A percentile compares a stretch with the other conserved stretches of the same genome.
These are phyloP conservation scores for Cercospora nicotianae DNA, from an alignment of 2,329 filamentous ascomycete genomes.

Conservation along the genomic window DNA sequence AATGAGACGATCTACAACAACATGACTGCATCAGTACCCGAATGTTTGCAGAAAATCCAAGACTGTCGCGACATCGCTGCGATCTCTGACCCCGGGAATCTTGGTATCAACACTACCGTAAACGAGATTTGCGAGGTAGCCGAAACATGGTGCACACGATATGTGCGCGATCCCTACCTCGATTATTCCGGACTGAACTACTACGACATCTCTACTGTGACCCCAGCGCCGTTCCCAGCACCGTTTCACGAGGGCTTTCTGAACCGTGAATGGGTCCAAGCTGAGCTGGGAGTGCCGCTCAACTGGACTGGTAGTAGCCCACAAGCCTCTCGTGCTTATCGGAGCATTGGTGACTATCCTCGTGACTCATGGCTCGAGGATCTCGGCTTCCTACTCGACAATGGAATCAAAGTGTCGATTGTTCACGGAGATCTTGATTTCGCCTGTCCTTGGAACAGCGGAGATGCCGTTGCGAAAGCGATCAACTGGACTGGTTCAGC, in stretches of 20 bases:
- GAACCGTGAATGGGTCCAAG: constrained; percentile 46
- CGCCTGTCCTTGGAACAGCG: constrained; percentile 32
- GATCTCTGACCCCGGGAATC: constrained; percentile 52
- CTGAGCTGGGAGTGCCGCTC: constrained; percentile 49
- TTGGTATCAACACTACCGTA: constrained; percentile 42
- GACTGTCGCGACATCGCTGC: constrained; percentile 52
- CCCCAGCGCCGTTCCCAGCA: constrained; percentile 31
- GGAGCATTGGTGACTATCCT: constrained; percentile 24
- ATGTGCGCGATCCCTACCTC: constrained; percentile 50
- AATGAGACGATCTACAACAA: constrained; percentile 50
- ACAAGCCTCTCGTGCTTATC: constrained; percentile 11
- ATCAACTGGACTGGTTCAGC: constrained; percentile 28
- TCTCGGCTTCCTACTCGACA: constrained; percentile 29
- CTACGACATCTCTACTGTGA: constrained; percentile 57
- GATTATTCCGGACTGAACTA: constrained; percentile 48
- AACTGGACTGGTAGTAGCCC: constrained; percentile 43
- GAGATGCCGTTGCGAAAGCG: constrained; percentile 29
- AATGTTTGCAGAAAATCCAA: constrained; percentile 54
- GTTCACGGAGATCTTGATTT: constrained; percentile 34
- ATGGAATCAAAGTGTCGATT: constrained; percentile 29
- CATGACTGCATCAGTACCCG: constrained; percentile 49
- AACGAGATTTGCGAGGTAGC: constrained; percentile 46
- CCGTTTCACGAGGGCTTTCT: constrained; percentile 44
- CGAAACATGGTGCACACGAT: constrained; percentile 41
- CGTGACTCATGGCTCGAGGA: constrained; percentile 26